phyloP scores from a whole-genome alignment of 2,329 filamentous ascomycete genomes.

The Epichloe uncinata region DNA sequence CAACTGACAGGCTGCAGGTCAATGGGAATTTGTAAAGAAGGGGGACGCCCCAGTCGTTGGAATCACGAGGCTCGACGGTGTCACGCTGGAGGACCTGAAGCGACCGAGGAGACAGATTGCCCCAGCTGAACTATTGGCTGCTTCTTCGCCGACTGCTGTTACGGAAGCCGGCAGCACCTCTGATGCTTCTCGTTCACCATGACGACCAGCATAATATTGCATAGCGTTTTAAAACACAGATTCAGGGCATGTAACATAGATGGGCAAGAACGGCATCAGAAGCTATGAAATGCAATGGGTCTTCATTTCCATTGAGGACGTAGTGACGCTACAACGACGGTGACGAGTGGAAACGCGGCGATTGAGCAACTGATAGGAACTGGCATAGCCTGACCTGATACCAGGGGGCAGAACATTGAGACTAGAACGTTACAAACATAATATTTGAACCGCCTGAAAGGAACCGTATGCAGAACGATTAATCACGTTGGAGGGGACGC shows the following conservation, averaged over 20 bases:
- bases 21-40: constrained; percentile 90
- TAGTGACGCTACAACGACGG: too few species aligned
- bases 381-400: too few species aligned
- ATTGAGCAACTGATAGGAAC: too few species aligned
- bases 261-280: not conserved
- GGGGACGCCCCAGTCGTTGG: constrained; percentile 89
- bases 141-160: constrained; percentile 19
- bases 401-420: too few species aligned
- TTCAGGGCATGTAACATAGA: not conserved
- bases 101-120: constrained; percentile 58
- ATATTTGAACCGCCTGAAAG: too few species aligned
- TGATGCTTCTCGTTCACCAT: constrained; percentile 18
- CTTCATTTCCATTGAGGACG: not conserved
- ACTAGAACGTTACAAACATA: too few species aligned
- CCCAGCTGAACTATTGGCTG: constrained; percentile 24
- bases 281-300: too few species aligned
- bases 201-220: constrained; percentile 1
- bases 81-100: constrained; percentile 75
- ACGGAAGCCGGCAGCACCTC: constrained; percentile 21
- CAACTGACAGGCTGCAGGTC: constrained; percentile 33
- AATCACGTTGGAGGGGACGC: not conserved
- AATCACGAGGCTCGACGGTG: constrained; percentile 75
- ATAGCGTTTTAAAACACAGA: not conserved
- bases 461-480: too few species aligned
- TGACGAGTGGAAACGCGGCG: too few species aligned